A percentile compares a stretch with the other conserved stretches of the same genome.
These are phyloP conservation scores for Tylopilus plumbeoviolaceoides DNA, from an alignment of 768 basidiomycete genomes.

Conservation along the genomic window DNA sequence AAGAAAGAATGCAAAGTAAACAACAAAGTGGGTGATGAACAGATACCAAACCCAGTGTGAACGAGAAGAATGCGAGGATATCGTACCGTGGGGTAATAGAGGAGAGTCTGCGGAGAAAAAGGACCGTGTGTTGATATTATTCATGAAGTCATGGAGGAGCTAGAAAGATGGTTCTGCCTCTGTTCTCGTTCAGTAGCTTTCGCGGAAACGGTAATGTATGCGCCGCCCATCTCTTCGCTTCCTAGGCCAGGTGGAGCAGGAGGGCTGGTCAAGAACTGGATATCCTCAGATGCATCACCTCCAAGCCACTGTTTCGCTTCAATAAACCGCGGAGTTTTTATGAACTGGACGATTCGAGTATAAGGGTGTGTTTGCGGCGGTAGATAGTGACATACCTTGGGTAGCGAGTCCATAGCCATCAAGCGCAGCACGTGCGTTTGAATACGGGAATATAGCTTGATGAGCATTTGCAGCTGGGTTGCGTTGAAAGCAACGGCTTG, in stretches of 20 bases:
- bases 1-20: conserved; percentile 19
- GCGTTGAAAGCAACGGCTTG: conserved; percentile 86
- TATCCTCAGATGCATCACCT: conserved; percentile 66
- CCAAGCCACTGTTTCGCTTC: conserved; percentile 77
- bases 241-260: conserved; percentile 68
- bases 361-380: conserved; percentile 8
- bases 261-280: conserved; percentile 53
- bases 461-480: conserved; percentile 91
- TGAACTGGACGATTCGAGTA: conserved; percentile 52
- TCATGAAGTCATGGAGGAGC: conserved; percentile 30
- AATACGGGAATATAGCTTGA: conserved; percentile 91
- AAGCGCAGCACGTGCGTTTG: conserved; percentile 95
- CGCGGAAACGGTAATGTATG: conserved; percentile 83
- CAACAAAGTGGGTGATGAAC: conserved; percentile 20
- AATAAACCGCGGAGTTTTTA: conserved; percentile 80
- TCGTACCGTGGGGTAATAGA: conserved; percentile 25
- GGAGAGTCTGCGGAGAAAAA: conserved; percentile 19
- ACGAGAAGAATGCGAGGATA: conserved; percentile 23
- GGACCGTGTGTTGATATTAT: conserved; percentile 14
- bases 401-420: conserved; percentile 99
- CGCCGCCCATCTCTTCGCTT: conserved; percentile 71
- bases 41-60: conserved; percentile 22
- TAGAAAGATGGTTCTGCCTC: conserved; percentile 24
- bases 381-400: conserved; percentile 57
- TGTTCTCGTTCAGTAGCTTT: conserved; percentile 66